Percentiles rank a stretch among this genome's conserved stretches.
These are phyloP conservation scores for Lepidium aucheri DNA, from an alignment of 345 rosid genomes.

Conservation along the genomic window DNA sequence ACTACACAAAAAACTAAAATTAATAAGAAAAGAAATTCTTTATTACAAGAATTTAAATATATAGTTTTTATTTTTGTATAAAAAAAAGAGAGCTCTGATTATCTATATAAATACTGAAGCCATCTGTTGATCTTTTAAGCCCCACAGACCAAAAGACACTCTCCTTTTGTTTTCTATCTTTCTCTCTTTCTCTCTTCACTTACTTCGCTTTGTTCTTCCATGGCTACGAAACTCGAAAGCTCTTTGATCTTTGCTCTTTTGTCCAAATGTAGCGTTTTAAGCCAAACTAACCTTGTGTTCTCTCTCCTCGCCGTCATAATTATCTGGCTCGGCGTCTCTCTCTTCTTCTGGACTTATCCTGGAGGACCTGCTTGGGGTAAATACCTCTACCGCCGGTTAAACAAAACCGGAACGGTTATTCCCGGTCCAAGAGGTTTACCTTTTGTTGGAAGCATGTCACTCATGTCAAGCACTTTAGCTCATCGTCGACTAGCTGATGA, in stretches of 20 bases:
- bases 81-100: background rate
- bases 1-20: background rate
- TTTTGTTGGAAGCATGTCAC: constrained; percentile 52
- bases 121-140: constrained; percentile 18
- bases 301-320: constrained; percentile 31
- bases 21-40: background rate
- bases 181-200: constrained; percentile 6
- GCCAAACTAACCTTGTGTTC: constrained; percentile 32
- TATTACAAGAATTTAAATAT: background rate
- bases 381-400: constrained; percentile 11
- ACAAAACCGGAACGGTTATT: constrained; percentile 27
- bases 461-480: constrained; percentile 49
- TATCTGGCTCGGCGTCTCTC: constrained; percentile 31
- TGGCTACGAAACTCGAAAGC: constrained; percentile 42
- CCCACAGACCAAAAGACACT: constrained; percentile 29
- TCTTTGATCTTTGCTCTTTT: constrained; percentile 44
- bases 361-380: constrained; percentile 87
- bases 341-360: constrained; percentile 50
- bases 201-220: constrained; percentile 14
- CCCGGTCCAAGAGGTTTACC: constrained; percentile 78
- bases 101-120: constrained; percentile 31
- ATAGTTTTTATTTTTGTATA: no score
- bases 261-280: constrained; percentile 47
- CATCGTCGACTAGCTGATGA: constrained; percentile 47
- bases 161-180: constrained; percentile 5